phyloP scores from a whole-genome alignment of 768 basidiomycete species.

The Leccinum disarticulatum region DNA sequence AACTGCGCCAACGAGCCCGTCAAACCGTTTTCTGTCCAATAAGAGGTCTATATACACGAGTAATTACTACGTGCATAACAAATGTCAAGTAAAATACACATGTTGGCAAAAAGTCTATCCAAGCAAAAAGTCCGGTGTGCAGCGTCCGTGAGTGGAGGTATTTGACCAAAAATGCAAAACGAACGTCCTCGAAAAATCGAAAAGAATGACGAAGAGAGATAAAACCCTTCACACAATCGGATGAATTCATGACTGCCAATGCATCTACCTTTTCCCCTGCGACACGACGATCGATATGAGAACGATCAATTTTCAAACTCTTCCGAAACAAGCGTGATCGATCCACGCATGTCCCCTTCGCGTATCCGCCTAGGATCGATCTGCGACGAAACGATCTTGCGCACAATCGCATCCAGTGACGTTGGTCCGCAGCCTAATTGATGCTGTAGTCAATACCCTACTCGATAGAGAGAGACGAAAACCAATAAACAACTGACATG shows the following conservation, averaged over 20 bases:
- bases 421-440: conserved; percentile 70
- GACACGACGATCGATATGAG: neutral
- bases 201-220: neutral
- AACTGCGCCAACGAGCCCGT: too few species aligned
- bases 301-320: conserved; percentile 58
- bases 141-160: neutral
- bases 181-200: neutral
- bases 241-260: neutral
- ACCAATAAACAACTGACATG: conserved; percentile 49
- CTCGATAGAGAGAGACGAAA: neutral
- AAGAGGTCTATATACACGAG: too few species aligned
- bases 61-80: neutral
- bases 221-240: neutral
- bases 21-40: too few species aligned
- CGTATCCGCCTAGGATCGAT: conserved; percentile 55
- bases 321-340: conserved; percentile 62
- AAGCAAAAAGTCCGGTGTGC: neutral
- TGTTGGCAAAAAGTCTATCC: neutral
- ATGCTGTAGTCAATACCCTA: neutral
- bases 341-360: conserved; percentile 57
- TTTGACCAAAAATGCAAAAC: conserved; percentile 2
- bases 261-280: neutral
- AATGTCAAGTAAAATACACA: neutral
- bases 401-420: conserved; percentile 65
- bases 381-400: conserved; percentile 60